phyloP scores from a whole-genome alignment of 306 rosid species.

The Comarum palustre region DNA sequence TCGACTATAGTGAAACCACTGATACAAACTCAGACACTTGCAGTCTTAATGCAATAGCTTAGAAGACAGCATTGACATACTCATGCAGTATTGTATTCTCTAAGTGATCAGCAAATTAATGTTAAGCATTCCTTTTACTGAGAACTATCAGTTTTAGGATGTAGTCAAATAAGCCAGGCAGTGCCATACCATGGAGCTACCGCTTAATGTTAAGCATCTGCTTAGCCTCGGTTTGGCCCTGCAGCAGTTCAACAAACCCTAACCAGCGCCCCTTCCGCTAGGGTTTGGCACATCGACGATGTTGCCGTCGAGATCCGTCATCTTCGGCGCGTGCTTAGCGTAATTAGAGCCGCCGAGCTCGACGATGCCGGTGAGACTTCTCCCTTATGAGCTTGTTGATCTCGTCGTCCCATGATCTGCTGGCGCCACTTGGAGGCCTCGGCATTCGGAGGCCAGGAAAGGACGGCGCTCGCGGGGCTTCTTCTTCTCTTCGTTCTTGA shows the following conservation, averaged over 20 bases:
- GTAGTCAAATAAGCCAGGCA: not conserved
- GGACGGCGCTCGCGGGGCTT: conserved; percentile 81
- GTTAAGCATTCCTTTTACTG: too few species aligned
- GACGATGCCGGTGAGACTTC: conserved; percentile 72
- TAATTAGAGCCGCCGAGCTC: conserved; percentile 87
- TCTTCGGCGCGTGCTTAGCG: conserved; percentile 63
- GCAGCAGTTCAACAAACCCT: conserved; percentile 60
- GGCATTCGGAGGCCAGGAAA: conserved; percentile 85
- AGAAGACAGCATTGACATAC: too few species aligned
- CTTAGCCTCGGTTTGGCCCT: conserved; percentile 72
- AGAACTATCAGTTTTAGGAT: too few species aligned
- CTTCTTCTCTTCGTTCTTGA: conserved; percentile 95
- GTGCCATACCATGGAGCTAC: conserved; percentile 15
- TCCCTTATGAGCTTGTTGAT: conserved; percentile 83
- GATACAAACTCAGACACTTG: too few species aligned
- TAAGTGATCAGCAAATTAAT: too few species aligned
- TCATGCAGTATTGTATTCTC: too few species aligned
- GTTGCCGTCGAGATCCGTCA: conserved; percentile 93
- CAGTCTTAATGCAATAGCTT: too few species aligned
- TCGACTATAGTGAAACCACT: too few species aligned
- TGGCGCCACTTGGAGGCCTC: conserved; percentile 93
- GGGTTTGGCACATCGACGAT: conserved; percentile 95
- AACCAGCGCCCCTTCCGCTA: conserved; percentile 87
- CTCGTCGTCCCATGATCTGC: conserved; percentile 94
- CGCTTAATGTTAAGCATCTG: conserved; percentile 75